phyloP scores from a whole-genome alignment of 768 basidiomycete species.

The Phlebiopsis gigantea region DNA sequence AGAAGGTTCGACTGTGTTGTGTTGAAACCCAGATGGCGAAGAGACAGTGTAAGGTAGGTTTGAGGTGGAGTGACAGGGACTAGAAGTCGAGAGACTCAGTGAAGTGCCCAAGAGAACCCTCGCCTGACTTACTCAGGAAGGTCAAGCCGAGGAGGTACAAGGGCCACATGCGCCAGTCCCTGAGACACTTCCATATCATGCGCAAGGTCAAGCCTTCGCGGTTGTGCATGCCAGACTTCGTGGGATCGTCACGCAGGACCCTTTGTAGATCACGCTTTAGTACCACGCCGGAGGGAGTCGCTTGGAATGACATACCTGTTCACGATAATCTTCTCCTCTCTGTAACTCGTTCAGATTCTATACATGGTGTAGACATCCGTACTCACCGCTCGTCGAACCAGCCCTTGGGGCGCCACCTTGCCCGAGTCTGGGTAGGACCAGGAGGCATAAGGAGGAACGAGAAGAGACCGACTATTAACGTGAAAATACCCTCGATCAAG shows the following conservation, averaged over 20 bases:
- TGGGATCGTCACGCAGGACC: slow-evolving; percentile 60
- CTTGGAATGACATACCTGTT: slow-evolving; percentile 26
- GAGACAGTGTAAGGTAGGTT: slow-evolving; percentile 57
- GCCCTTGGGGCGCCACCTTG: slow-evolving; percentile 52
- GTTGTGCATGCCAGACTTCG: slow-evolving; percentile 69
- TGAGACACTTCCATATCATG: slow-evolving; percentile 48
- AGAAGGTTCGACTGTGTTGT: slow-evolving; percentile 62
- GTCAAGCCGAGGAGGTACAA: slow-evolving; percentile 52
- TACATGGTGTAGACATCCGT: background rate
- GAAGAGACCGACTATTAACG: slow-evolving; percentile 41
- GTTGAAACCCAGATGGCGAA: slow-evolving; percentile 57
- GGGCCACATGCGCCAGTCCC: slow-evolving; percentile 65
- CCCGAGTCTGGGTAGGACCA: slow-evolving; percentile 58
- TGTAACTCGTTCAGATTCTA: slow-evolving; percentile 17
- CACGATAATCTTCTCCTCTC: slow-evolving; percentile 61
- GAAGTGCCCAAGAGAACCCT: background rate
- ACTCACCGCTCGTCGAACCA: slow-evolving; percentile 58
- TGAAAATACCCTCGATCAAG: slow-evolving; percentile 47
- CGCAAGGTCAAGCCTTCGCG: slow-evolving; percentile 51
- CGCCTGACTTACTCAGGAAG: slow-evolving; percentile 45
- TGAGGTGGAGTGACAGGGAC: slow-evolving; percentile 58
- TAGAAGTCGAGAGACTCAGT: slow-evolving; percentile 13
- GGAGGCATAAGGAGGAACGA: slow-evolving; percentile 58
- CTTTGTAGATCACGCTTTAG: slow-evolving; percentile 29
- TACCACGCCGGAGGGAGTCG: background rate